Conservation (phyloP, 2,329 filamentous ascomycete genomes). For the Onygenales sp. region DNA sequence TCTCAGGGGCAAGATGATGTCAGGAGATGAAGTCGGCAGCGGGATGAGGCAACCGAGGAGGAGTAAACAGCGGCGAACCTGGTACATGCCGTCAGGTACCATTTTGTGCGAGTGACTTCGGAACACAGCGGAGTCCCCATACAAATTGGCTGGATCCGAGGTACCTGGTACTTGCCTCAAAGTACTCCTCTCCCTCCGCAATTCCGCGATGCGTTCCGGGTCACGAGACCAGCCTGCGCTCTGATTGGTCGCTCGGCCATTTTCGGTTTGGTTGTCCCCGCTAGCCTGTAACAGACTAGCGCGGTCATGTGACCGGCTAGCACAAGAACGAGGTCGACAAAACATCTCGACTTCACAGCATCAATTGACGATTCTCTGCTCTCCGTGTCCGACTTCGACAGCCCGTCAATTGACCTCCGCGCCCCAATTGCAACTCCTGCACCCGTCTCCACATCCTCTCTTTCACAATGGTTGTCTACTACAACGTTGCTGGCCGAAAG, state of each 20-base stretch:
- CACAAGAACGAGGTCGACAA: neutral
- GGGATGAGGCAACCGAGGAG: no score
- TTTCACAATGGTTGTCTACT: slow-evolving; percentile 43
- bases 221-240: neutral
- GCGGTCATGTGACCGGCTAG: slow-evolving; percentile 2
- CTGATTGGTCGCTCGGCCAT: slow-evolving; percentile 7
- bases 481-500: slow-evolving; percentile 42
- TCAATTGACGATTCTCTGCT: neutral
- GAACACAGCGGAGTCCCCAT: no score
- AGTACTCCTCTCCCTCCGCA: neutral
- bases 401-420: neutral
- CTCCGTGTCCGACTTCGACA: neutral
- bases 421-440: neutral
- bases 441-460: slow-evolving; percentile 9
- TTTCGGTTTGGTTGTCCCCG: neutral
- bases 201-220: neutral
- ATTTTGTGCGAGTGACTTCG: no score
- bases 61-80: neutral
- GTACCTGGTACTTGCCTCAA: neutral
- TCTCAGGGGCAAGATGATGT: no score
- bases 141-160: no score
- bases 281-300: slow-evolving; percentile 4
- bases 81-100: neutral
- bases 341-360: neutral
- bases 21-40: no score